Evolutionary conservation across 345 rosid genomes (phyloP).

Genomic region (Mercurialis annua): DNA sequence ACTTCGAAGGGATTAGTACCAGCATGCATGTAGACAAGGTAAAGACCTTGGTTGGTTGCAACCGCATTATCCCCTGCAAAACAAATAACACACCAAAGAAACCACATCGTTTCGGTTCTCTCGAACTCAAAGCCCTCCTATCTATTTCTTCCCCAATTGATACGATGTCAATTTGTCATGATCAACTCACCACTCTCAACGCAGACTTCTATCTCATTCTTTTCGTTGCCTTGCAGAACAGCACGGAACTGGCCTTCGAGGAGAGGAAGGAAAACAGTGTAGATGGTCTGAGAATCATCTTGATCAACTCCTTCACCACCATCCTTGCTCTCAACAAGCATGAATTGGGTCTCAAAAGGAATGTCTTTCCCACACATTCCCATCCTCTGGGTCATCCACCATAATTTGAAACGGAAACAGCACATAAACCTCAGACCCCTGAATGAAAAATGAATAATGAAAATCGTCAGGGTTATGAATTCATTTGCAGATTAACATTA

Average conservation of each 20-base stretch:
- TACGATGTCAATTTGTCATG: slow-evolving; percentile 34
- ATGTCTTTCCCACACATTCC: slow-evolving; percentile 83
- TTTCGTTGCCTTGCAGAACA: slow-evolving; percentile 84
- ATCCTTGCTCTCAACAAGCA: slow-evolving; percentile 81
- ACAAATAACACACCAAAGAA: slow-evolving; percentile 34
- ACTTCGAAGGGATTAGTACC: slow-evolving; percentile 98
- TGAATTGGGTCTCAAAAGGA: slow-evolving; percentile 95
- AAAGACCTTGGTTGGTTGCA: slow-evolving; percentile 79
- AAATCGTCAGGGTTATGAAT: background rate
- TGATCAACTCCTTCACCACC: slow-evolving; percentile 46
- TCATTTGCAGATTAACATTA: background rate
- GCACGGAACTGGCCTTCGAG: slow-evolving; percentile 97
- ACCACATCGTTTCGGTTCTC: slow-evolving; percentile 35
- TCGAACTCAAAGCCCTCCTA: slow-evolving; percentile 30
- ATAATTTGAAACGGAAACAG: slow-evolving; percentile 88
- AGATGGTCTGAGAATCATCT: slow-evolving; percentile 55
- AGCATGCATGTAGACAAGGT: slow-evolving; percentile 89
- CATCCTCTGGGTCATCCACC: slow-evolving; percentile 99
- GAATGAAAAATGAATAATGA: slow-evolving; percentile 14
- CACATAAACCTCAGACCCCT: slow-evolving; percentile 86
- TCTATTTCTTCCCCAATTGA: slow-evolving; percentile 30
- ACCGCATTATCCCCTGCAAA: slow-evolving; percentile 88
- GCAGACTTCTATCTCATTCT: slow-evolving; percentile 83
- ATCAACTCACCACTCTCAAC: slow-evolving; percentile 88
- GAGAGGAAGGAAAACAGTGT: slow-evolving; percentile 87